Percentiles rank a stretch among this genome's conserved stretches.
phyloP scores from a whole-genome alignment of 179 eudicot genomes.

The Beta corolliflora region DNA sequence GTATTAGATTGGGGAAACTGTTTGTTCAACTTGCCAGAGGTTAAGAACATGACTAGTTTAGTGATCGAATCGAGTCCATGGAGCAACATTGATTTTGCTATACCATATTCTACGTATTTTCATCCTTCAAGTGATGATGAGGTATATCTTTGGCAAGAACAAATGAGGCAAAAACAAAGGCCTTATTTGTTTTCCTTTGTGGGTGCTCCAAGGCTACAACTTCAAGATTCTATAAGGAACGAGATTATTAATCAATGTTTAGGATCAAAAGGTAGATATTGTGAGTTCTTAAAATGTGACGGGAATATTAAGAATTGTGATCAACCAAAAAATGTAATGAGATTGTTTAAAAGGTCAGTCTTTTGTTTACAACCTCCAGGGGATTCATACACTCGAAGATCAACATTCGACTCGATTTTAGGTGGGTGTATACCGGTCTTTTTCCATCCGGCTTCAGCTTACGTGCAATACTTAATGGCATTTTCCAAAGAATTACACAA shows the following conservation, averaged over 20 bases:
- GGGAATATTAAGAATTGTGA: conserved; percentile 15
- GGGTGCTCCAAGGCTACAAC: conserved; percentile 40
- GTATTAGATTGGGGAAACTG: conserved; percentile 34
- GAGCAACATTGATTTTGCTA: conserved; percentile 31
- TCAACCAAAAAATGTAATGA: conserved; percentile 25
- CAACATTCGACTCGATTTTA: conserved; percentile 38
- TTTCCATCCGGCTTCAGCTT: conserved; percentile 44
- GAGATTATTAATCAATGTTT: conserved; percentile 39
- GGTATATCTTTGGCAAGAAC: conserved; percentile 33
- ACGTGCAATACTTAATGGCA: conserved; percentile 41
- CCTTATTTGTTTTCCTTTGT: conserved; percentile 42
- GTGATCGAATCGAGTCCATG: conserved; percentile 38
- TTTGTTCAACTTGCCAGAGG: conserved; percentile 31
- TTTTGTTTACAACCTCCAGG: conserved; percentile 49
- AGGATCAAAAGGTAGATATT: conserved; percentile 8
- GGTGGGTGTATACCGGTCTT: conserved; percentile 45
- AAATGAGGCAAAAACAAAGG: conserved; percentile 24
- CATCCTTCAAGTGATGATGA: conserved; percentile 40
- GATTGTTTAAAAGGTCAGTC: conserved; percentile 27
- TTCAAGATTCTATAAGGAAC: conserved; percentile 36
- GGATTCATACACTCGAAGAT: conserved; percentile 37
- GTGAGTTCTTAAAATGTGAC: conserved; percentile 33
- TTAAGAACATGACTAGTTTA: conserved; percentile 40
- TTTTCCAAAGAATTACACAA: conserved; percentile 32
- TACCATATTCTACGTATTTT: conserved; percentile 45